Percentiles rank a stretch among this genome's conserved stretches.
Conservation (phyloP, 495 filamentous ascomycete species). For the Parathielavia appendiculata region DNA sequence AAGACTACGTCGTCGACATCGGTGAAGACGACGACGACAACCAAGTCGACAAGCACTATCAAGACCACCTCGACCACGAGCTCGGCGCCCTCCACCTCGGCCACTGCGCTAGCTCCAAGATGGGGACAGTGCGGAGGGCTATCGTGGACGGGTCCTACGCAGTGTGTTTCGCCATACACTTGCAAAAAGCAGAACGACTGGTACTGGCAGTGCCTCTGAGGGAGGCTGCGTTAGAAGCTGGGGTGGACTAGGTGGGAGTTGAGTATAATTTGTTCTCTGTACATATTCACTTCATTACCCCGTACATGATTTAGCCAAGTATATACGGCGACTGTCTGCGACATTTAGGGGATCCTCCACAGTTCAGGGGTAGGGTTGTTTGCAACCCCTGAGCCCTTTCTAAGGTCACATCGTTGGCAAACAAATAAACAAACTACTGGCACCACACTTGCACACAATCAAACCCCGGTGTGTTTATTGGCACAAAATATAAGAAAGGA, state of each 20-base stretch:
- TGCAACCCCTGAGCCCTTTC: too few relatives aligned
- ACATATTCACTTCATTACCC: neutral
- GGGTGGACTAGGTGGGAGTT: neutral
- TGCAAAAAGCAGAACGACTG: constrained; percentile 30
- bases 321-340: too few relatives aligned
- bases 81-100: constrained; percentile 9
- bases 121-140: constrained; percentile 29
- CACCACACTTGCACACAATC: too few relatives aligned
- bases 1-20: constrained; percentile 8
- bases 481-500: too few relatives aligned
- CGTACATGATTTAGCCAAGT: too few relatives aligned
- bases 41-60: neutral
- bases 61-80: constrained; percentile 11
- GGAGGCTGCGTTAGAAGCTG: neutral
- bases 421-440: too few relatives aligned
- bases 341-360: too few relatives aligned
- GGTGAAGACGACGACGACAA: neutral
- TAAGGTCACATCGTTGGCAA: too few relatives aligned
- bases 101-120: constrained; percentile 12
- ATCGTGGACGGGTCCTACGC: constrained; percentile 22
- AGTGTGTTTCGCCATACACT: constrained; percentile 18
- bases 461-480: too few relatives aligned
- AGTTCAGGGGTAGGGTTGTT: too few relatives aligned
- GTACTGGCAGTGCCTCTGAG: constrained; percentile 46
- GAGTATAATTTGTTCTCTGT: neutral